phyloP scores from a whole-genome alignment of 768 basidiomycete genomes.

The Omphalotus guepiniiformis region DNA sequence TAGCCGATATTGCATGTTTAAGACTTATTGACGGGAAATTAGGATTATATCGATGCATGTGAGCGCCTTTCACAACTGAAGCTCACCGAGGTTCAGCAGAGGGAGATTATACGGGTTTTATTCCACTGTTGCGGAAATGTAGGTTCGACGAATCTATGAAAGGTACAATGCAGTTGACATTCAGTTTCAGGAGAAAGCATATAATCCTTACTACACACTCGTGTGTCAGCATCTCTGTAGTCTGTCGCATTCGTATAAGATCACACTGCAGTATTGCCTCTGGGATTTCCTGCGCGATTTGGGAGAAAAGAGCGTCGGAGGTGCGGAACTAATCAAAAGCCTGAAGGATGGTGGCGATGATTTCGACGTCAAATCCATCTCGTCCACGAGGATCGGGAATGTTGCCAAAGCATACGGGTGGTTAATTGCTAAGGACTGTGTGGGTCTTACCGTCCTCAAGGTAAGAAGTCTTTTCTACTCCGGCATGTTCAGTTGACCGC shows the following conservation, averaged over 20 bases:
- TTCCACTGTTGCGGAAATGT: slow-evolving; percentile 93
- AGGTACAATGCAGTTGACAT: slow-evolving; percentile 2
- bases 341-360: slow-evolving; percentile 42
- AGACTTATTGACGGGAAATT: neutral
- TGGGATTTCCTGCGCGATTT: slow-evolving; percentile 97
- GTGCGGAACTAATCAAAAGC: slow-evolving; percentile 70
- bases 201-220: slow-evolving; percentile 95
- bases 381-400: slow-evolving; percentile 58
- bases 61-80: slow-evolving; percentile 82
- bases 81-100: slow-evolving; percentile 84
- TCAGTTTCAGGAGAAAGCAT: slow-evolving; percentile 72
- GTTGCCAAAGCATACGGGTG: slow-evolving; percentile 86
- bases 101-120: slow-evolving; percentile 90
- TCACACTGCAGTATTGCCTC: slow-evolving; percentile 90
- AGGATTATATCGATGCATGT: slow-evolving; percentile 98
- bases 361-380: slow-evolving; percentile 49
- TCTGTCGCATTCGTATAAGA: slow-evolving; percentile 76
- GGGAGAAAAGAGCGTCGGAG: slow-evolving; percentile 80
- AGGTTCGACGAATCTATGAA: slow-evolving; percentile 17
- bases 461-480: slow-evolving; percentile 34
- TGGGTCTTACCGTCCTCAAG: slow-evolving; percentile 78
- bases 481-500: neutral
- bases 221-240: slow-evolving; percentile 81
- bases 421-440: slow-evolving; percentile 86
- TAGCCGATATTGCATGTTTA: neutral